A percentile compares a stretch with the other conserved stretches of the same genome.
phyloP scores from a whole-genome alignment of 495 filamentous ascomycete species.

The Daldinia grandis region DNA sequence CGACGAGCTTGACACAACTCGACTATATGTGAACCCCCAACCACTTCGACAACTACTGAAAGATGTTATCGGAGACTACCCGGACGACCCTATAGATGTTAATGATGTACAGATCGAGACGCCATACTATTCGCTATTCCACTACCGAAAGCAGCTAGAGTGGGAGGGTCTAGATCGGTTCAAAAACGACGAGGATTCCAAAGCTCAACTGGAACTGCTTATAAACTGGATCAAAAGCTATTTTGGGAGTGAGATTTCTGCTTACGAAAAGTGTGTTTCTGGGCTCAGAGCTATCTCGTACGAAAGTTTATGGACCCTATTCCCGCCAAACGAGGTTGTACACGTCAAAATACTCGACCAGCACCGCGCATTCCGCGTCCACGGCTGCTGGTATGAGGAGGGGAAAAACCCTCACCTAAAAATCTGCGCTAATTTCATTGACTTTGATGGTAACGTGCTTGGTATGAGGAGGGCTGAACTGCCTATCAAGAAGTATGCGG shows the following conservation, averaged over 20 bases:
- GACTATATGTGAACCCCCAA: conserved; percentile 46
- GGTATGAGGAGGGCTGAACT: conserved; percentile 38
- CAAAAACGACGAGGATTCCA: conserved; percentile 40
- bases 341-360: conserved; percentile 40
- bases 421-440: conserved; percentile 36
- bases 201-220: conserved; percentile 45
- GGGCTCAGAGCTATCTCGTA: conserved; percentile 45
- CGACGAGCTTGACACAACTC: conserved; percentile 34
- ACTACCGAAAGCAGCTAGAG: conserved; percentile 44
- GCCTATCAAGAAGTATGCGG: conserved; percentile 40
- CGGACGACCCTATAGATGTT: conserved; percentile 44
- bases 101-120: conserved; percentile 45
- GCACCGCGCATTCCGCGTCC: conserved; percentile 45
- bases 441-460: conserved; percentile 49
- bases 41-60: conserved; percentile 46
- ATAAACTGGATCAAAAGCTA: conserved; percentile 47
- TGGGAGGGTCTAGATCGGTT: conserved; percentile 43
- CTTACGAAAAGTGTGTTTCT: conserved; percentile 41
- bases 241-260: conserved; percentile 47
- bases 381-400: conserved; percentile 34
- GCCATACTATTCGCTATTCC: conserved; percentile 49
- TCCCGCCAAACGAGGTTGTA: conserved; percentile 42
- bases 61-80: conserved; percentile 47
- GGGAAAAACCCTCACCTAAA: conserved; percentile 20
- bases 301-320: conserved; percentile 50